Percentiles rank a stretch among this genome's conserved stretches.
Evolutionary conservation across 1,284 basidiomycete genomes (phyloP).

Genomic region (Ustilago cynodontis): DNA sequence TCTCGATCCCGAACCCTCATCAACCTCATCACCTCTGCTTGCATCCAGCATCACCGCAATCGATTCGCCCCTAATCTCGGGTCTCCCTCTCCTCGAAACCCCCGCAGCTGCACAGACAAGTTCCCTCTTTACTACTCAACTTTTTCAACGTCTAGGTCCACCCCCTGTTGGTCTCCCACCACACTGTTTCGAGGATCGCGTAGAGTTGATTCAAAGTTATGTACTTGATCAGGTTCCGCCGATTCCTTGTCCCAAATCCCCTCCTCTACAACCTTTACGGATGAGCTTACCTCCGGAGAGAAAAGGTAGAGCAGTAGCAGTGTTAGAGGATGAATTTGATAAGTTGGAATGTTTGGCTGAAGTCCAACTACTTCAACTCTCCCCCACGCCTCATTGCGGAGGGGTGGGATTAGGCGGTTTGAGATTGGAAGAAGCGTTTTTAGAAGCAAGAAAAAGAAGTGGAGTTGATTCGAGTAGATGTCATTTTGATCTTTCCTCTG

Average conservation of each 20-base stretch:
- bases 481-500: constrained; percentile 18
- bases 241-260: neutral
- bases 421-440: constrained; percentile 25
- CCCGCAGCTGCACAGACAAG: neutral
- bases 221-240: constrained; percentile 16
- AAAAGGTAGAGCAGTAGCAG: neutral
- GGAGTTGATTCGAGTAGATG: constrained; percentile 19
- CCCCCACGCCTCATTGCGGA: too few species aligned
- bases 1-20: neutral
- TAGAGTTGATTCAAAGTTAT: constrained; percentile 19
- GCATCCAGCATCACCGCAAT: neutral
- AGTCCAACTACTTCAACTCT: too few species aligned
- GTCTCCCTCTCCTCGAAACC: constrained; percentile 8
- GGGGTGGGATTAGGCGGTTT: neutral
- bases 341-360: constrained; percentile 43
- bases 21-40: neutral
- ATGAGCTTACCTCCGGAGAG: too few species aligned
- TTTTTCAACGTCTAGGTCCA: constrained; percentile 39
- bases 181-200: constrained; percentile 12
- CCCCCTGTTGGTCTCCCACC: constrained; percentile 29
- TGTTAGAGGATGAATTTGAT: constrained; percentile 42
- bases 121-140: constrained; percentile 12
- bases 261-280: too few species aligned
- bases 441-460: constrained; percentile 23
- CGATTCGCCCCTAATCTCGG: constrained; percentile 15